These are phyloP conservation scores for Sclerotinia trifoliorum DNA, from an alignment of 2,329 filamentous ascomycete species.

Conservation along the genomic window DNA sequence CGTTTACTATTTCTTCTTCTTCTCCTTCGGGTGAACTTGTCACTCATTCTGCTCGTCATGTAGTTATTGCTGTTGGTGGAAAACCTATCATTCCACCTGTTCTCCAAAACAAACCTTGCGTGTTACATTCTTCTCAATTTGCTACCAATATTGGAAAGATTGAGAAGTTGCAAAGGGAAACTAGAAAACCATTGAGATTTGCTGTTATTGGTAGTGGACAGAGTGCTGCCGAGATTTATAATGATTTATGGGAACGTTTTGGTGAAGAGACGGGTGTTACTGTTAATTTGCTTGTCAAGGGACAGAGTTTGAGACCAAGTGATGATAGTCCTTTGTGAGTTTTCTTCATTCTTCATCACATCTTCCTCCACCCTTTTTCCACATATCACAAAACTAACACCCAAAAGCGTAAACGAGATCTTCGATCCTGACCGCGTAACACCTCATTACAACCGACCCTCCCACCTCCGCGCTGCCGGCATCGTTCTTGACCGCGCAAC, in stretches of 20 bases:
- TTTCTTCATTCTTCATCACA: background rate
- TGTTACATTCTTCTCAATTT: constrained; percentile 90
- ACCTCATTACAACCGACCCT: constrained; percentile 66
- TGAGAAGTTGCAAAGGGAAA: constrained; percentile 40
- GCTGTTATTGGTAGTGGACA: constrained; percentile 88
- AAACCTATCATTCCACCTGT: constrained; percentile 68
- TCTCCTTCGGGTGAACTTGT: constrained; percentile 43
- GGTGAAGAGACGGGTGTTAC: constrained; percentile 68
- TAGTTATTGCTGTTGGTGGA: constrained; percentile 65
- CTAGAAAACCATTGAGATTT: constrained; percentile 46
- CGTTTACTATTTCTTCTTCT: constrained; percentile 38
- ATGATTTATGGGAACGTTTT: constrained; percentile 78
- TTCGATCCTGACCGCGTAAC: constrained; percentile 89
- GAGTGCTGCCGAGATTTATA: constrained; percentile 93
- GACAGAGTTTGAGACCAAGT: constrained; percentile 80
- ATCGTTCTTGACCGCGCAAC: constrained; percentile 75
- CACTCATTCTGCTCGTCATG: constrained; percentile 47
- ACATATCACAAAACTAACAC: constrained; percentile 17
- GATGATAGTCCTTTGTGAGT: constrained; percentile 95
- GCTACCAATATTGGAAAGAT: constrained; percentile 61
- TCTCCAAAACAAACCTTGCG: constrained; percentile 66
- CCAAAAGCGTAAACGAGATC: constrained; percentile 82
- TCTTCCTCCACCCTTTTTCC: background rate
- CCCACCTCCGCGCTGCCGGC: constrained; percentile 56
- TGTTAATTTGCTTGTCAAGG: constrained; percentile 77